Evolutionary conservation across 257 asterid species (phyloP).

Genomic region (Lantana camara): DNA sequence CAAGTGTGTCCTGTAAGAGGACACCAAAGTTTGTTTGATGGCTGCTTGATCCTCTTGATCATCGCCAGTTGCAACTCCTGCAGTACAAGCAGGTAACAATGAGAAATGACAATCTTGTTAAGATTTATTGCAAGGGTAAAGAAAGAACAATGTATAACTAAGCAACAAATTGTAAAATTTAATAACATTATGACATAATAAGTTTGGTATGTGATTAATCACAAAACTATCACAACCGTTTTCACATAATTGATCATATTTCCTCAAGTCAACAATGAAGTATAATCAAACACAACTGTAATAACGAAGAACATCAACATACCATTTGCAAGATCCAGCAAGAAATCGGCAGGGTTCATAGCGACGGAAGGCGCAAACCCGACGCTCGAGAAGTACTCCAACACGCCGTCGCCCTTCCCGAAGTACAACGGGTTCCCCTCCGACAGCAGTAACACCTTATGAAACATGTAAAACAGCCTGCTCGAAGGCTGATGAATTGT

Average conservation of each 20-base stretch:
- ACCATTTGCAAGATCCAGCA: constrained; percentile 87
- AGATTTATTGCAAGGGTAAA: too few species aligned
- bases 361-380: constrained; percentile 62
- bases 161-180: too few species aligned
- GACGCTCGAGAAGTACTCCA: constrained; percentile 57
- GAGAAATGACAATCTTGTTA: too few species aligned
- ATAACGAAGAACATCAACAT: not conserved
- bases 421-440: constrained; percentile 74
- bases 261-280: too few species aligned
- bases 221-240: too few species aligned
- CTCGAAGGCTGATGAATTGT: constrained; percentile 93
- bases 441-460: constrained; percentile 63
- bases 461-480: constrained; percentile 72
- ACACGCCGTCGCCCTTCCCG: constrained; percentile 51
- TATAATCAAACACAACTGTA: not conserved
- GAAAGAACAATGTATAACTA: too few species aligned
- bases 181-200: too few species aligned
- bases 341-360: constrained; percentile 89
- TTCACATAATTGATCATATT: too few species aligned
- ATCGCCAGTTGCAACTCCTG: constrained; percentile 58
- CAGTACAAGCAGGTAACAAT: not conserved
- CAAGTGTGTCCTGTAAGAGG: constrained; percentile 46
- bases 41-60: constrained; percentile 44
- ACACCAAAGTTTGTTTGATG: constrained; percentile 50
- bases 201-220: too few species aligned